Base-by-base conservation (phyloP, 768 basidiomycete species). In the Cystofilobasidium ferigula region DNA sequence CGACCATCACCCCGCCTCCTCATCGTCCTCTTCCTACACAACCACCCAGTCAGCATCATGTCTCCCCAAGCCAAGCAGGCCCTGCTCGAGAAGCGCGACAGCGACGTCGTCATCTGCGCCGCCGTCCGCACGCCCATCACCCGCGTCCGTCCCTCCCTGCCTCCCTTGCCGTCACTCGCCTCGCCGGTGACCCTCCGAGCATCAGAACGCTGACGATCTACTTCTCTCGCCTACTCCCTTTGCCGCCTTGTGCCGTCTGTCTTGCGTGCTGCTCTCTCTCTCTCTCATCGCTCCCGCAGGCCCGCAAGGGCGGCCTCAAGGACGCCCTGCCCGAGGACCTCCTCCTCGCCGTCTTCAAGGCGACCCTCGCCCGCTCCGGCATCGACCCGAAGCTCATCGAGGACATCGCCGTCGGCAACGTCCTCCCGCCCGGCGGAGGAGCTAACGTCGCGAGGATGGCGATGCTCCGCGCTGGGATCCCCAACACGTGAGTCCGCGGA, bases 91-190 rank as follows among this genome's bases (percentile, higher is more conserved):
- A 86, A 89, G 78, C 78, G 82, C 71, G 85, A 87, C 69, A 81
- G 88, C 74, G 91, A 94, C 76, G 86, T 97, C 18, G 94, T 98
- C 69, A 87, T 97, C 74, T 84, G 90, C 72, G 79, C 84, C 14
- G 92, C 93, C 26, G 82, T 89, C 57, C 85, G 95, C 69, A 90
- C 92, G 53, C 89, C 95, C 30, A 81, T 94, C 67, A 95, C 93
- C 35, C 94, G 92, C 82, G 90, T 88, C 38, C 62, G 80, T 73
- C 12, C 66, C 34, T 38, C 35, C 36, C 45, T 43, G 10, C 13
- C 32, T 61, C 28, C 20, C n/a, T 54, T 36, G 43, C 20, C 61
- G 13, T 62, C 8, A 22, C 35, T 13, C 40, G 28, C 4, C 34
- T 10, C n/a, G 34, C 38, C 32, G 32, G 13, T 14, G 14, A 54